A percentile compares a stretch with the other conserved stretches of the same genome.
These are phyloP conservation scores for Terana coerulea DNA, from an alignment of 768 basidiomycete genomes.

Conservation along the genomic window DNA sequence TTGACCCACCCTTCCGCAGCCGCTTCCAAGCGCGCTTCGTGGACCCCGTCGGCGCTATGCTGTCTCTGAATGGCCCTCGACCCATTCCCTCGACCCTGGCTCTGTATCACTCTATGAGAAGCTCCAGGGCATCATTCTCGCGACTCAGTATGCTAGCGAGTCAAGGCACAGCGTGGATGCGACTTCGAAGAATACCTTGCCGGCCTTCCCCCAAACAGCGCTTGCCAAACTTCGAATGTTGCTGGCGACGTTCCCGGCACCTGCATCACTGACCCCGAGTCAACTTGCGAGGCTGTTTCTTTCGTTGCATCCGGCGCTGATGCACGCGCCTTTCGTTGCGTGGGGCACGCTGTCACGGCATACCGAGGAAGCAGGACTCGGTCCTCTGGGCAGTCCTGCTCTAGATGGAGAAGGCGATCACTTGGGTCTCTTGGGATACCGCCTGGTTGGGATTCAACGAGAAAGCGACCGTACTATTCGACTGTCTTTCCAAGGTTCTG, in stretches of 20 bases:
- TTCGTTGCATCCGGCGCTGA: constrained; percentile 55
- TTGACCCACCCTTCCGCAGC: constrained; percentile 66
- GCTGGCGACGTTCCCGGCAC: constrained; percentile 47
- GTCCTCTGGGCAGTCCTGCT: constrained; percentile 47
- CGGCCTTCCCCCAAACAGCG: constrained; percentile 64
- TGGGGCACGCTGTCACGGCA: constrained; percentile 61
- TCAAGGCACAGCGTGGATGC: constrained; percentile 49
- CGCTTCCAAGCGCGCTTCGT: constrained; percentile 68
- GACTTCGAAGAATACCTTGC: constrained; percentile 48
- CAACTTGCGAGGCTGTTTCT: constrained; percentile 54
- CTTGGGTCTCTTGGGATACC: constrained; percentile 53
- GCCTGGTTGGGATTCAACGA: constrained; percentile 37
- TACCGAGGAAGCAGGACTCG: constrained; percentile 49
- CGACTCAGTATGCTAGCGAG: constrained; percentile 63
- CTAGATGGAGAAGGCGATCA: constrained; percentile 37
- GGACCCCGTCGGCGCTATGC: constrained; percentile 52
- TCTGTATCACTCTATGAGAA: constrained; percentile 34
- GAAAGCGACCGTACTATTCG: constrained; percentile 36
- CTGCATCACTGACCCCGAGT: constrained; percentile 41
- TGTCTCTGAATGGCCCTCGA: constrained; percentile 32
- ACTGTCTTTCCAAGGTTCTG: constrained; percentile 39
- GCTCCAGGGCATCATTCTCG: constrained; percentile 53
- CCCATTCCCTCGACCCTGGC: constrained; percentile 11
- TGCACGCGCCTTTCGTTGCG: constrained; percentile 53
- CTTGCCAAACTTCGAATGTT: constrained; percentile 47